Evolutionary conservation across 306 rosid species (phyloP), one percentile per base, ranked within the genome.

Genomic region (Castanopsis chinensis): DNA sequence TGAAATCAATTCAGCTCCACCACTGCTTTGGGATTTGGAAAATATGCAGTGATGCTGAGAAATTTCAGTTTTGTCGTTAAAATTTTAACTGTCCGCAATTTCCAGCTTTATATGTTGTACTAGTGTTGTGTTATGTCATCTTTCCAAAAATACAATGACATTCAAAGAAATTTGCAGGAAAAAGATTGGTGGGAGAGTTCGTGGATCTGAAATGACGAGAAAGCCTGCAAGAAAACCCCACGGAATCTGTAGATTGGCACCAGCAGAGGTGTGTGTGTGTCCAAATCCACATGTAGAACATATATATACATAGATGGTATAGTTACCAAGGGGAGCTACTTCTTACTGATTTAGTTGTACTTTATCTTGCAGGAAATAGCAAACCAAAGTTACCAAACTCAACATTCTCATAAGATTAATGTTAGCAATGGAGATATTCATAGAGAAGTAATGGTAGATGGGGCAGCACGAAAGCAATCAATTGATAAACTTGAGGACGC

Each of bases 241-340:
- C 64, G 96, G 90, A 86, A 75, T 84, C 81, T 80, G 87, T 78
- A 96, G 90, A 96, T 80, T 93, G 85, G 94, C 94, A 63, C 92
- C 94, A 65, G 82, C 89, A 20, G 93, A 89, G 99, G 99, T 95
- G 65, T 87, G 18, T 63, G 11, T 41, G 12, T 41, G 45, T 41
- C 12, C 3, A 11, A 41, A 41, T 60, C 9, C 21, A 6, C 77
- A 65, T 30, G 54, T 28, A 60, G 59, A 67, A 58, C 21, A 27
- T 54, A 18, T 68, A 17, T 45, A 28, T 30, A n/a, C 65, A 27
- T 77, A 54, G 33, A n/a, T 79, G 75, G 15, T n/a, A 64, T 54
- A 43, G 60, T 59, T 69, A 55, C 43, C 25, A 30, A 55, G 79
- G 20, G 41, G 84, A 58, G 72, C 27, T 56, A 13, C 74, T 49